A percentile compares a stretch with the other conserved stretches of the same genome.
Conservation (phyloP, 306 rosid species). For the Alnus rubra region DNA sequence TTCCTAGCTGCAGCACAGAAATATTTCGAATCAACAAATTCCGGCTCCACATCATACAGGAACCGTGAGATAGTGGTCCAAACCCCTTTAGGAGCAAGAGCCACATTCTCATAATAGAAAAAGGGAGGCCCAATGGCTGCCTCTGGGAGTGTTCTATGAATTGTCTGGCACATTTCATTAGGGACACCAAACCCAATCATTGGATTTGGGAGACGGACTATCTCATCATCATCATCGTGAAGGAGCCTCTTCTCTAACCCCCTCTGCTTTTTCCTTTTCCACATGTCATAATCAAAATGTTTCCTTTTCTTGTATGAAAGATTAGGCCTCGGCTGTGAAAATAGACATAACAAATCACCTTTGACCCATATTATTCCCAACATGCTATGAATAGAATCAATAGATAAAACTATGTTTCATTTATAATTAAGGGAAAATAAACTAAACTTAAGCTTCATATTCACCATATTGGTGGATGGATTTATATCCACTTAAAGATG, state of each 20-base stretch:
- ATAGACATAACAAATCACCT: constrained; percentile 23
- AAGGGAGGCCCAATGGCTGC: constrained; percentile 85
- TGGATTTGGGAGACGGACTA: constrained; percentile 71
- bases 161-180: constrained; percentile 36
- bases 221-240: constrained; percentile 65
- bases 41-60: constrained; percentile 78
- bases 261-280: constrained; percentile 56
- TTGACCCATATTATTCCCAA: not conserved
- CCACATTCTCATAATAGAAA: constrained; percentile 96
- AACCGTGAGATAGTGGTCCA: constrained; percentile 88
- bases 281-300: constrained; percentile 46
- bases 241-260: constrained; percentile 33
- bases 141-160: constrained; percentile 59
- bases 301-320: constrained; percentile 52
- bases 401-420: constrained; percentile 7
- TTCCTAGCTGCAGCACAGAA: constrained; percentile 94
- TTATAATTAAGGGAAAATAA: constrained; percentile 1
- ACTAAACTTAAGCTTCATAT: constrained; percentile 15
- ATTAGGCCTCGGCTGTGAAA: constrained; percentile 55
- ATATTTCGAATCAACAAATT: constrained; percentile 85
- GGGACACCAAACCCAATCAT: constrained; percentile 95
- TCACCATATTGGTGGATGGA: not conserved
- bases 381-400: not conserved
- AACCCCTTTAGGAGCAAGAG: constrained; percentile 91
- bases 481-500: constrained; percentile 7